phyloP scores from a whole-genome alignment of 2,329 filamentous ascomycete genomes.

The Fusarium kyushuense region DNA sequence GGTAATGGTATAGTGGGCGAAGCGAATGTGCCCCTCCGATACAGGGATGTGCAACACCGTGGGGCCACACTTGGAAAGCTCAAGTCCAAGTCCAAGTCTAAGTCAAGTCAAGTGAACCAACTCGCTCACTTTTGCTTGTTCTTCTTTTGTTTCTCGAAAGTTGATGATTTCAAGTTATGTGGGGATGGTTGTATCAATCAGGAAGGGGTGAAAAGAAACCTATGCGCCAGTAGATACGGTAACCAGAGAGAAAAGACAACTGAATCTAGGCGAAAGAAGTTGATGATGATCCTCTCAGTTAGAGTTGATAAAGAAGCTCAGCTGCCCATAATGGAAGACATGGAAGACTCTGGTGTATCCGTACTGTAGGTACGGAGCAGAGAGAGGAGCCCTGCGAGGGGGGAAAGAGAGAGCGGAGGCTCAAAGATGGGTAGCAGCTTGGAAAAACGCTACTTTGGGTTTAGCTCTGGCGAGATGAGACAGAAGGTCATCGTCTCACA shows the following conservation, averaged over 20 bases:
- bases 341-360: conserved; percentile 29
- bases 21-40: conserved; percentile 48
- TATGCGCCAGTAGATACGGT: not conserved
- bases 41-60: conserved; percentile 46
- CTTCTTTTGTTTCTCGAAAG: conserved; percentile 6
- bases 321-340: conserved; percentile 32
- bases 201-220: not conserved
- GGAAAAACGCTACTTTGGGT: conserved; percentile 8
- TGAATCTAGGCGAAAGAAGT: not conserved
- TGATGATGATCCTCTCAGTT: conserved; percentile 20
- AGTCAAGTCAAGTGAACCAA: not conserved
- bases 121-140: conserved; percentile 25
- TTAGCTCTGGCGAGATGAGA: conserved; percentile 32
- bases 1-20: conserved; percentile 37
- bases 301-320: conserved; percentile 40
- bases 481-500: conserved; percentile 16
- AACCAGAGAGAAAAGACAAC: not conserved
- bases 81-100: conserved; percentile 17
- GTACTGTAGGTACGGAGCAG: conserved; percentile 4
- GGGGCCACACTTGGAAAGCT: conserved; percentile 45
- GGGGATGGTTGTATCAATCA: not conserved
- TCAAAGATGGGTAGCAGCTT: conserved; percentile 13
- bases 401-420: conserved; percentile 26
- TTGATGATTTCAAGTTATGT: not conserved
- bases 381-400: conserved; percentile 21